Evolutionary conservation across 441 rosid genomes (phyloP).

Genomic region (Erodium texanum): DNA sequence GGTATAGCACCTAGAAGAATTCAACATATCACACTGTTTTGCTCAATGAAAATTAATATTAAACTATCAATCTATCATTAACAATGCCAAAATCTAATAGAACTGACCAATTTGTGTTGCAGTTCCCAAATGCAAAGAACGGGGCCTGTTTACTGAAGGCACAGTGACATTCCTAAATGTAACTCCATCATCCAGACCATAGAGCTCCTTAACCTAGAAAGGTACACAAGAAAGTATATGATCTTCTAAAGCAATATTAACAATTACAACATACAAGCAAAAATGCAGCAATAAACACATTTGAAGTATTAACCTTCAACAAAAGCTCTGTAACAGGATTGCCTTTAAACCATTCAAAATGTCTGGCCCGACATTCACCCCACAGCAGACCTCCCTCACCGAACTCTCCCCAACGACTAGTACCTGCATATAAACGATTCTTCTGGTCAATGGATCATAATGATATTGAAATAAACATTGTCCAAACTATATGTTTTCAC

Average conservation of each 20-base stretch:
- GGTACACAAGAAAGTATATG: constrained; percentile 4
- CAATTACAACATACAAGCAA: constrained; percentile 1
- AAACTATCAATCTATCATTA: constrained; percentile 14
- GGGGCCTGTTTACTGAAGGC: constrained; percentile 72
- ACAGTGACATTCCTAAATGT: constrained; percentile 70
- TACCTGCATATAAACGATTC: constrained; percentile 37
- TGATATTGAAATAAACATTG: neutral
- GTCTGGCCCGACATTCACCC: constrained; percentile 80
- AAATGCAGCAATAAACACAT: constrained; percentile 5
- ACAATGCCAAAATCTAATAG: constrained; percentile 14
- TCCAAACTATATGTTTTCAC: neutral
- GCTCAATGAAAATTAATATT: neutral
- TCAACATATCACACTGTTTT: constrained; percentile 4
- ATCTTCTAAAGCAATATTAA: constrained; percentile 8
- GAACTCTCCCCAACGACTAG: constrained; percentile 90
- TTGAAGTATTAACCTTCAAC: constrained; percentile 38
- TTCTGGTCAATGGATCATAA: neutral
- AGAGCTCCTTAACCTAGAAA: constrained; percentile 78
- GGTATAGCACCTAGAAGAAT: constrained; percentile 65
- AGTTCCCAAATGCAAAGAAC: constrained; percentile 77
- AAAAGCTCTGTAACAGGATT: constrained; percentile 57
- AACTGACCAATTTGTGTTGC: constrained; percentile 92
- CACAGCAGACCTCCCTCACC: constrained; percentile 94
- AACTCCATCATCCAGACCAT: constrained; percentile 72
- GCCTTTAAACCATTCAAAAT: constrained; percentile 93